Evolutionary conservation across 177 flowering plant species (phyloP), one percentile per base, ranked within the genome.

Genomic region (Vitis hybrid): DNA sequence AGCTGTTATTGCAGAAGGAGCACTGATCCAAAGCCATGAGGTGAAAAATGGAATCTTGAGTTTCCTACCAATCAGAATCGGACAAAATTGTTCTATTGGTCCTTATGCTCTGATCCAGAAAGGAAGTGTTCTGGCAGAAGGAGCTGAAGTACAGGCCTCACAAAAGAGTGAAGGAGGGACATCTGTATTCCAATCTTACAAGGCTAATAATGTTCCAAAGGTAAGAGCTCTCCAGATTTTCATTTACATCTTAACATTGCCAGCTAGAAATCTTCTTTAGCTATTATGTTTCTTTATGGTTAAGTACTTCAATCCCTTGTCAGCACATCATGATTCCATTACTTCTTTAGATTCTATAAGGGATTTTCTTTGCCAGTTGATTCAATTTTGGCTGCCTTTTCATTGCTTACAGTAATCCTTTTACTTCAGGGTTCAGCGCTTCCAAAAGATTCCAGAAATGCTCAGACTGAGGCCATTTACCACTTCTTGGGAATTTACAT

Each of bases 1-100:
- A 64, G 82, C 78, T 13, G 91, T 88, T 57, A 75, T 91, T 70
- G 86, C 93, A 56, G 97, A 91, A 78, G 97, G 97, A 56, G 91
- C 80, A n/a, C 75, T 87, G 76, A 13, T 91, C 68, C 97, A 89
- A 78, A 78, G 93, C 70, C 93, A 91, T 78, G 92, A 88, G 78
- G 91, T 88, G 71, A 88, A 74, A 73, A 86, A 88, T 83, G 91
- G 91, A 68, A 66, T 82, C 32, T 51, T 91, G 70, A 84, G 89
- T 72, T 87, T 91, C 62, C 80, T 30, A 48, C 87, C 92, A 17
- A 81, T 86, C 54, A 86, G 85, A 81, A 88, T 91, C 56, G 90
- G 91, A 30, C 60, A 69, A 56, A 82, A 83, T 63, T 80, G 82
- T 65, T 79, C 80, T 1, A 66, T 91, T 32, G 92, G 89, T 55